Evolutionary conservation across 2,329 filamentous ascomycete species (phyloP), one percentile per base, ranked within the genome.

Genomic region (Exserohilum turcica): DNA sequence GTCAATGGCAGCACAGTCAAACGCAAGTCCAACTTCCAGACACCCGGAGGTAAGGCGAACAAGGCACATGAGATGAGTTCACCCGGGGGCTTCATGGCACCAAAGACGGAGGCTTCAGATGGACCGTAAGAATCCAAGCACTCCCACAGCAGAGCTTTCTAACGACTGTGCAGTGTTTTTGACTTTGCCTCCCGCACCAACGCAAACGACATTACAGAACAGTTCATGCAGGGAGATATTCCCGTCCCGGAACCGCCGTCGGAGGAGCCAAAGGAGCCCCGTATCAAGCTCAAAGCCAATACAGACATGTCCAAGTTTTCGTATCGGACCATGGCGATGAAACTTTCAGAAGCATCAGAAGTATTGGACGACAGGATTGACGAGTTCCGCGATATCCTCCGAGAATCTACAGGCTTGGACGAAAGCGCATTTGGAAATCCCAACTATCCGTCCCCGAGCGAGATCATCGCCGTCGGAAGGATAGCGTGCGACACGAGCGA

Each of bases 321-420:
- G 1, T 99, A 97, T 76, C 94, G 92, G 70, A 90, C 92, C 2
- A 87, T 97, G 81, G 89, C 91, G 2, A 96, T 97, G 92, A 96
- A 96, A 68, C 81, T 94, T 6, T 92, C 91, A 5, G 92, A 97
- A 72, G 87, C 91, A 0, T 96, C 93, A 4, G 92, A 96, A 73
- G 90, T 96, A 38, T 82, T 97, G 6, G 94, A 99, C 75, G 93
- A 97, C 75, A 84, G 92, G 64, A 97, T 99, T 78, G 92, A 97
- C 65, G 91, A 92, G 58, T 96, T 97, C 67, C 82, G 86, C 54
- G 78, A 80, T n/a, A 74, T 92, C 1, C 81, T 96, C 5, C 86
- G 90, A 75, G 84, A 88, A 50, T 81, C 92, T 60, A 85, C 96
- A 74, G 80, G 84, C 12, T 79, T 96, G 5, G 90, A 94, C 15